A percentile compares a stretch with the other conserved stretches of the same genome.
Evolutionary conservation across 1,139 yeast genomes (phyloP).

Genomic region (Suhomyces taliae): DNA sequence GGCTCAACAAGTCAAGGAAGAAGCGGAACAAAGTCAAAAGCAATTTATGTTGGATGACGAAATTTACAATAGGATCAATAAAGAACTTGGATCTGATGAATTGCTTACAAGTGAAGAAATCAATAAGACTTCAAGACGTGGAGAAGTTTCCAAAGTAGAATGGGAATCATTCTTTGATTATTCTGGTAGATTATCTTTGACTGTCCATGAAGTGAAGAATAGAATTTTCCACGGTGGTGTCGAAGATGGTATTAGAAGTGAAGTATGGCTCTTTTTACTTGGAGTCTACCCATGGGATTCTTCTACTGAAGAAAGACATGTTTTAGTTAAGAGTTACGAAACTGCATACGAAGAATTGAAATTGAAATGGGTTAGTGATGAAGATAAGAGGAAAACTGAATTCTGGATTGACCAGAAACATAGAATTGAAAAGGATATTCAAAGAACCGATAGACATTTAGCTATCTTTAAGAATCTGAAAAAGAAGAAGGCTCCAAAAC

Average conservation of each 20-base stretch:
- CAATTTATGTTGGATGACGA: constrained; percentile 60
- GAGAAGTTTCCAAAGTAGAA: constrained; percentile 66
- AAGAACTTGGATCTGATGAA: constrained; percentile 67
- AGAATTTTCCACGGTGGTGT: constrained; percentile 91
- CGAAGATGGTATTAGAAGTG: constrained; percentile 54
- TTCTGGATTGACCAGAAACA: constrained; percentile 87
- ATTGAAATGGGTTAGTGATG: constrained; percentile 65
- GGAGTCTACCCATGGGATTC: constrained; percentile 92
- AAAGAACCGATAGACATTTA: constrained; percentile 82
- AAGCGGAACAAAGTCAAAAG: constrained; percentile 74
- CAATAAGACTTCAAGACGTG: constrained; percentile 59
- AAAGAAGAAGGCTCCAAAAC: constrained; percentile 11
- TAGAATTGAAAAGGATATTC: constrained; percentile 91
- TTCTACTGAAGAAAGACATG: constrained; percentile 63
- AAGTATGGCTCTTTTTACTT: constrained; percentile 84
- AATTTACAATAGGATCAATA: constrained; percentile 57
- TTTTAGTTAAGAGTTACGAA: constrained; percentile 54
- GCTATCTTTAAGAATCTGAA: constrained; percentile 58
- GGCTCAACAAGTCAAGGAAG: constrained; percentile 95
- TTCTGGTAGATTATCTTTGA: constrained; percentile 69
- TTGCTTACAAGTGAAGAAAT: constrained; percentile 63
- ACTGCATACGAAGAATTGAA: constrained; percentile 68
- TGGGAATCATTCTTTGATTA: constrained; percentile 86
- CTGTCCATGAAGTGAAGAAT: constrained; percentile 75
- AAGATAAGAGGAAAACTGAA: constrained; percentile 56